Evolutionary conservation across 2,329 filamentous ascomycete genomes (phyloP).

Genomic region (Colletotrichum eremochloae): DNA sequence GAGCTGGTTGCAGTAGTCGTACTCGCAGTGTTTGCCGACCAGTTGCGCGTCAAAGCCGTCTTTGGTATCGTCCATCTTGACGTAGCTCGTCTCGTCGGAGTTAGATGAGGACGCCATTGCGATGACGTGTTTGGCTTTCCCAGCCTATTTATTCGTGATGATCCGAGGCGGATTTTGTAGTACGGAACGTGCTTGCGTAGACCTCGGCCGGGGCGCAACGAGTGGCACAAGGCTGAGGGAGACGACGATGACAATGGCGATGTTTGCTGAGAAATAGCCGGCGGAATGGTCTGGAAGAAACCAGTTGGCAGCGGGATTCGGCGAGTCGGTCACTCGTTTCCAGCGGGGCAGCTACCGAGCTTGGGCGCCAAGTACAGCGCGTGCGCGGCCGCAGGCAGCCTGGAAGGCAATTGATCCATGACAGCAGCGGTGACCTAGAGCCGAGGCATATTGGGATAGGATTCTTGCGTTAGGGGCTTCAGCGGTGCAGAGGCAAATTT

Average conservation of each 20-base stretch:
- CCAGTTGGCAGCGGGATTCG: constrained; percentile 35
- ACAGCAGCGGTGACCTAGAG: not conserved
- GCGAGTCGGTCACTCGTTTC: constrained; percentile 21
- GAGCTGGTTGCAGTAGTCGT: constrained; percentile 91
- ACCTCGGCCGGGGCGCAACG: constrained; percentile 10
- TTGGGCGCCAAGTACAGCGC: constrained; percentile 36
- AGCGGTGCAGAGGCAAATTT: not conserved
- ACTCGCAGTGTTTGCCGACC: constrained; percentile 92
- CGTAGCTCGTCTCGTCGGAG: constrained; percentile 69
- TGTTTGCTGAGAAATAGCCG: constrained; percentile 37
- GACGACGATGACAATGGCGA: constrained; percentile 9
- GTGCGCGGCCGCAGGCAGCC: constrained; percentile 32
- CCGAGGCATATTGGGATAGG: not conserved
- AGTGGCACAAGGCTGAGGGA: constrained; percentile 23
- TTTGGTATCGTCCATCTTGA: constrained; percentile 71
- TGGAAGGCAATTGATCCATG: constrained; percentile 22
- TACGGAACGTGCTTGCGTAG: constrained; percentile 4
- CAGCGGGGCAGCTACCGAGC: constrained; percentile 33
- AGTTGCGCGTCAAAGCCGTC: constrained; percentile 81
- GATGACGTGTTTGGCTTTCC: constrained; percentile 20
- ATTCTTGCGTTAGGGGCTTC: too few species aligned
- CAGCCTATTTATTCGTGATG: constrained; percentile 23
- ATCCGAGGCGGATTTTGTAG: not conserved
- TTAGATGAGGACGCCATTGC: constrained; percentile 67
- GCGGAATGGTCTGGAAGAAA: constrained; percentile 40